Conservation (phyloP, 768 basidiomycete species). For the Phylloporus rhodoxanthus region DNA sequence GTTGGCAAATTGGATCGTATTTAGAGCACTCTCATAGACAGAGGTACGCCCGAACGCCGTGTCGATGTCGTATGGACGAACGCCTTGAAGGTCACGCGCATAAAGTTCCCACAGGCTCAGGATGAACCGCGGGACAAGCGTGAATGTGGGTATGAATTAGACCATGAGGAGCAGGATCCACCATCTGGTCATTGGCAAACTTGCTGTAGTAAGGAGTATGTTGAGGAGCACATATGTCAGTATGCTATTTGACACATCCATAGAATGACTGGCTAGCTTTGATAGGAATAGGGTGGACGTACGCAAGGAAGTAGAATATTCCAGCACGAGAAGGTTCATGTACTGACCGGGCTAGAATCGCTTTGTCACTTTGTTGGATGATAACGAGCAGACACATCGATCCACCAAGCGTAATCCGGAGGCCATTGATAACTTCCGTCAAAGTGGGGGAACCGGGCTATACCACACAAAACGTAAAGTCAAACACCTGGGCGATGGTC, state of each 20-base stretch:
- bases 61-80: neutral
- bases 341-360: neutral
- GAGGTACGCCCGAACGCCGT: neutral
- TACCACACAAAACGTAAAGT: neutral
- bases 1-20: neutral
- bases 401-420: neutral
- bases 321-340: neutral
- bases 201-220: neutral
- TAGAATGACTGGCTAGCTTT: neutral
- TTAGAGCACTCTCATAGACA: neutral
- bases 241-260: neutral
- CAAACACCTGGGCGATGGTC: neutral
- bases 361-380: neutral
- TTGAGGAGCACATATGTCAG: neutral
- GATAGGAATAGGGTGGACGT: neutral
- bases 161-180: neutral
- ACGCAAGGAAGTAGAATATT: conserved; percentile 1
- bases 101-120: neutral
- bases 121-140: conserved; percentile 1
- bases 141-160: neutral
- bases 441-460: neutral
- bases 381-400: neutral
- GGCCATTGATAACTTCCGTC: neutral
- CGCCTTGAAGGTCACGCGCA: neutral
- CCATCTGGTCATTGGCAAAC: neutral